Evolutionary conservation across 306 rosid genomes (phyloP), one percentile per base, ranked within the genome.

Genomic region (Nissolia schottii): DNA sequence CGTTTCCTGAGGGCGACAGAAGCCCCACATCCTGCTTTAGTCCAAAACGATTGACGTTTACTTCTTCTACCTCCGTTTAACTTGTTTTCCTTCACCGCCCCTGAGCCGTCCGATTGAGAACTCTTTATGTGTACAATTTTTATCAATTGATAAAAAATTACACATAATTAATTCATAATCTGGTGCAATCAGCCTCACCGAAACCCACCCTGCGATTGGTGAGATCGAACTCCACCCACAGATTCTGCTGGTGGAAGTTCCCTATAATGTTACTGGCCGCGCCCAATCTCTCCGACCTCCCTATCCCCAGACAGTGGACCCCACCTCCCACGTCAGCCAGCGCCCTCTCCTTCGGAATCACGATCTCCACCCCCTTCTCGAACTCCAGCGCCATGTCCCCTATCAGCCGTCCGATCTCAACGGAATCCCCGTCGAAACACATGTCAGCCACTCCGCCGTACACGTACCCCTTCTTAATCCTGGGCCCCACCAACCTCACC

Each of bases 151-250:
- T n/a, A n/a, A n/a, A n/a, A n/a, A n/a, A n/a, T n/a, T n/a, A n/a
- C n/a, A n/a, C n/a, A n/a, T n/a, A n/a, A n/a, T n/a, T n/a, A n/a
- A n/a, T n/a, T n/a, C n/a, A n/a, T 22, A 18, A 60, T 87, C 86
- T 68, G 70, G 83, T 80, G 58, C 98, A 94, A 34, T 86, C 97
- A 11, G 96, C 90, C 73, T 38, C 87, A 56, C 95, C 96, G 1
- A 94, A 89, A 0, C 98, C 98, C 0, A 94, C 70, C 64, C 91
- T 83, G 0, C 71, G 88, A 61, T 79, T 82, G 0, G 62, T 80
- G 1, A 91, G 40, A 79, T 94, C 98, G 31, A 87, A 94, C 46
- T 94, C 98, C 18, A 94, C 92, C 98, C 98, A 94, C 1, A 75
- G 72, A 79, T 87, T 89, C 31, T 86, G 94, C 64, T 94, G 98